Evolutionary conservation across 805 yeast species (phyloP).

Genomic region (Isabelozyma heimii): DNA sequence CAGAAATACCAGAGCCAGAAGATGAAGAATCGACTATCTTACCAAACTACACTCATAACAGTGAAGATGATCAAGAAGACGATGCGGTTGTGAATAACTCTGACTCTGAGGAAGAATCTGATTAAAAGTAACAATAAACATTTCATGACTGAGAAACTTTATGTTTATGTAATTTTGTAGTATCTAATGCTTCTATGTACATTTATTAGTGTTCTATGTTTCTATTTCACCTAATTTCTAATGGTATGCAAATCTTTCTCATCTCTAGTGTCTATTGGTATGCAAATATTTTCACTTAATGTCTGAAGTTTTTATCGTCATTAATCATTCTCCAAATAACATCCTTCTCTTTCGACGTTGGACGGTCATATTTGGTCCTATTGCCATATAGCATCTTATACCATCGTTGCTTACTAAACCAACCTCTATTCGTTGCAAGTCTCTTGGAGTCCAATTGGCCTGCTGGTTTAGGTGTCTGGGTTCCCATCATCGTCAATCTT

Average conservation of each 20-base stretch:
- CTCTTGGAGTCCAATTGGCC: constrained; percentile 2
- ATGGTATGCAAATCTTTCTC: no score
- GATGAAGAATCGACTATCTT: constrained; percentile 12
- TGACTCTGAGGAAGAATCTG: constrained; percentile 19
- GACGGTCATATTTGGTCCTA: constrained; percentile 23
- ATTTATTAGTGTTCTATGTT: background rate
- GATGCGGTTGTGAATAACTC: constrained; percentile 18
- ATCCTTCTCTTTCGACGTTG: constrained; percentile 35
- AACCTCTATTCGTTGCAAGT: constrained; percentile 6
- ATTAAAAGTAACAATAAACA: constrained; percentile 2
- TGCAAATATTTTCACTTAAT: background rate
- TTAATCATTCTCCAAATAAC: constrained; percentile 44
- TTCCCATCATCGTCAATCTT: constrained; percentile 56
- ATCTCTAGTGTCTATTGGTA: no score
- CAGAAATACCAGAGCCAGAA: constrained; percentile 13
- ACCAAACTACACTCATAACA: constrained; percentile 13
- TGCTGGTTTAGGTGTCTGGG: constrained; percentile 3
- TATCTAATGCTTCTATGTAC: background rate
- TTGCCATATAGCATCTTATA: constrained; percentile 23
- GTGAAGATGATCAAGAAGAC: constrained; percentile 18
- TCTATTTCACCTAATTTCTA: no score
- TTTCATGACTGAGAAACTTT: no score
- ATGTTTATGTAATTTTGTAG: no score
- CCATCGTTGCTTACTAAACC: constrained; percentile 12
- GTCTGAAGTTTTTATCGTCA: constrained; percentile 25